Conservation (phyloP, 1,284 basidiomycete species). For the Ganoderma leucocontextum region DNA sequence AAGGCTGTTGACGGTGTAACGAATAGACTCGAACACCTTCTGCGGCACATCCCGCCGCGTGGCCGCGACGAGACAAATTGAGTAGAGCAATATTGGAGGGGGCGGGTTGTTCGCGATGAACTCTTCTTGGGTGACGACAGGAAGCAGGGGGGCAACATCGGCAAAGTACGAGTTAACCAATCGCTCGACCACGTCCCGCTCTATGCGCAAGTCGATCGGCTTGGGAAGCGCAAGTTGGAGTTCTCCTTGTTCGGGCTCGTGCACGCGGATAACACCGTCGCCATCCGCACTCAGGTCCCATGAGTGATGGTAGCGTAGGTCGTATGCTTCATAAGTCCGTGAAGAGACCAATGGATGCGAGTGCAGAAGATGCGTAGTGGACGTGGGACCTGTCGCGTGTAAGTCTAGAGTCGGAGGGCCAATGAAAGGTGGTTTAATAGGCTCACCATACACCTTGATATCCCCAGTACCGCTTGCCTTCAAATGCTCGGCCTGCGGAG, state of each 20-base stretch:
- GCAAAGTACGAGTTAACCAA: constrained; percentile 93
- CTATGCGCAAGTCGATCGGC: constrained; percentile 72
- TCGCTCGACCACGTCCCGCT: constrained; percentile 81
- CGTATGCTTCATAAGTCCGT: constrained; percentile 86
- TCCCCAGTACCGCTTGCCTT: constrained; percentile 45
- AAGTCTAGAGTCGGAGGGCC: constrained; percentile 28
- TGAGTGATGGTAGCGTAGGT: constrained; percentile 83
- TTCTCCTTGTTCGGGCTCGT: constrained; percentile 67
- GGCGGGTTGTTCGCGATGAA: constrained; percentile 82
- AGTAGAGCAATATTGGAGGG: constrained; percentile 86
- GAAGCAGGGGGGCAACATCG: constrained; percentile 85
- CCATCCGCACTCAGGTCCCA: constrained; percentile 86
- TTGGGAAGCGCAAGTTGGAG: constrained; percentile 61
- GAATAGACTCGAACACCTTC: constrained; percentile 84
- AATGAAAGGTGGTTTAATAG: constrained; percentile 11
- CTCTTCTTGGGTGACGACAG: constrained; percentile 87
- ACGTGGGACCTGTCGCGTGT: constrained; percentile 78
- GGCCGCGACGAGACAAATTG: constrained; percentile 92
- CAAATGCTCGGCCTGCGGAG: constrained; percentile 39
- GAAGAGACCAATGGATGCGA: constrained; percentile 87
- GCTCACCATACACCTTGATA: constrained; percentile 68
- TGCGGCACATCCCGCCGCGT: constrained; percentile 86
- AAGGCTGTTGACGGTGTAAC: constrained; percentile 85
- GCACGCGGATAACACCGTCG: constrained; percentile 89
- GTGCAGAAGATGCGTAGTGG: constrained; percentile 87